Evolutionary conservation across 108 stramenopile species (phyloP).

Genomic region (Fragilaria crotonensis): DNA sequence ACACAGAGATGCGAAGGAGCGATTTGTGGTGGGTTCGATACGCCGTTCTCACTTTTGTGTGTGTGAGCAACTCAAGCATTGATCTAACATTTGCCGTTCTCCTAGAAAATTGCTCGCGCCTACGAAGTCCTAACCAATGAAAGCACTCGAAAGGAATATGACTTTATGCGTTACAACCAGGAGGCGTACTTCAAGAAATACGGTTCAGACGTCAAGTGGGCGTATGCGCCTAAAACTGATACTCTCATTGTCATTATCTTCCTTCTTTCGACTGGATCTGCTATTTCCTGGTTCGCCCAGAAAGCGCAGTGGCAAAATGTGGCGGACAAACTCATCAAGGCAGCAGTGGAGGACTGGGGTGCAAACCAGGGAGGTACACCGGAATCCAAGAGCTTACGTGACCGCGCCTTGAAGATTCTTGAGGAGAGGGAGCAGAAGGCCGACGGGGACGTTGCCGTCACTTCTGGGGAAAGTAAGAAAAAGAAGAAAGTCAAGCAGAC

Average conservation of each 20-base stretch:
- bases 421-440: conserved; percentile 25
- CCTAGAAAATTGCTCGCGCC: conserved; percentile 77
- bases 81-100: no score
- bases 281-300: conserved; percentile 64
- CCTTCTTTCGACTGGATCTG: conserved; percentile 36
- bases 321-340: conserved; percentile 65
- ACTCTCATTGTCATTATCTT: conserved; percentile 50
- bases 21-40: conserved; percentile 60
- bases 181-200: conserved; percentile 76
- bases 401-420: conserved; percentile 54
- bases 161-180: conserved; percentile 70
- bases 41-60: not conserved
- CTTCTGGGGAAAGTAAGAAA: conserved; percentile 25
- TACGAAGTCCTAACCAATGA: conserved; percentile 71
- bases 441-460: conserved; percentile 3
- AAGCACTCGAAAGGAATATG: conserved; percentile 70
- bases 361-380: conserved; percentile 63
- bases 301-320: conserved; percentile 67
- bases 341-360: conserved; percentile 70
- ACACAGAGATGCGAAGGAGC: conserved; percentile 64
- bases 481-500: conserved; percentile 38
- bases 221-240: conserved; percentile 81
- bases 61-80: no score
- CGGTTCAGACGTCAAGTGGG: conserved; percentile 60
- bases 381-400: conserved; percentile 67